phyloP scores from a whole-genome alignment of 1,284 basidiomycete species.

The Malassezia japonica region DNA sequence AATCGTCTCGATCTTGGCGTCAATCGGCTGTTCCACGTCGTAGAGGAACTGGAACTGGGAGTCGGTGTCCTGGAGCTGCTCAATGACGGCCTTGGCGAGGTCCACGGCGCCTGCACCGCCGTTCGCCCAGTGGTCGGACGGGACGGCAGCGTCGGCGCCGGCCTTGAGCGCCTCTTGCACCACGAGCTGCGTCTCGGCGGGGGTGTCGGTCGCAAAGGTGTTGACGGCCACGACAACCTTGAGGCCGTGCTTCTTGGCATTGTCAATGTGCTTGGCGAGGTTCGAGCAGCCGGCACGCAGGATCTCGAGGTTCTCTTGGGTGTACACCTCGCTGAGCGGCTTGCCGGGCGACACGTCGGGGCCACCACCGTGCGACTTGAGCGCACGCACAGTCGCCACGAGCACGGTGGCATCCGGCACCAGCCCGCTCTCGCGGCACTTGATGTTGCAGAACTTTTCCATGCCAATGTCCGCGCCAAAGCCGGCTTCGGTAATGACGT shows the following conservation, averaged over 20 bases:
- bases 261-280: slow-evolving; percentile 84
- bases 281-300: slow-evolving; percentile 88
- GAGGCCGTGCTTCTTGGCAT: slow-evolving; percentile 87
- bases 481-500: slow-evolving; percentile 95
- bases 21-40: slow-evolving; percentile 33
- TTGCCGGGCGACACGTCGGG: slow-evolving; percentile 96
- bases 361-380: slow-evolving; percentile 99
- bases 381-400: slow-evolving; percentile 89
- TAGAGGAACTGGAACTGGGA: slow-evolving; percentile 46
- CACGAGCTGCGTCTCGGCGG: slow-evolving; percentile 78
- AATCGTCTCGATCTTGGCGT: slow-evolving; percentile 44
- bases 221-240: slow-evolving; percentile 96
- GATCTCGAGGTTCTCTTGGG: slow-evolving; percentile 81
- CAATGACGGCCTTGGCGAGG: slow-evolving; percentile 40
- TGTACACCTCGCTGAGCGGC: slow-evolving; percentile 83
- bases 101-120: slow-evolving; percentile 42
- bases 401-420: slow-evolving; percentile 87
- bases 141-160: slow-evolving; percentile 88
- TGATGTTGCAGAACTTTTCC: slow-evolving; percentile 95
- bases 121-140: slow-evolving; percentile 70
- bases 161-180: slow-evolving; percentile 68
- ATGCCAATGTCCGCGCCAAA: slow-evolving; percentile 93
- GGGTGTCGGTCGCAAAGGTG: slow-evolving; percentile 81
- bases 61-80: slow-evolving; percentile 28
- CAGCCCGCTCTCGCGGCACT: slow-evolving; percentile 86